A percentile compares a stretch with the other conserved stretches of the same genome.
phyloP scores from a whole-genome alignment of 345 rosid genomes.

The Litchi chinensis region DNA sequence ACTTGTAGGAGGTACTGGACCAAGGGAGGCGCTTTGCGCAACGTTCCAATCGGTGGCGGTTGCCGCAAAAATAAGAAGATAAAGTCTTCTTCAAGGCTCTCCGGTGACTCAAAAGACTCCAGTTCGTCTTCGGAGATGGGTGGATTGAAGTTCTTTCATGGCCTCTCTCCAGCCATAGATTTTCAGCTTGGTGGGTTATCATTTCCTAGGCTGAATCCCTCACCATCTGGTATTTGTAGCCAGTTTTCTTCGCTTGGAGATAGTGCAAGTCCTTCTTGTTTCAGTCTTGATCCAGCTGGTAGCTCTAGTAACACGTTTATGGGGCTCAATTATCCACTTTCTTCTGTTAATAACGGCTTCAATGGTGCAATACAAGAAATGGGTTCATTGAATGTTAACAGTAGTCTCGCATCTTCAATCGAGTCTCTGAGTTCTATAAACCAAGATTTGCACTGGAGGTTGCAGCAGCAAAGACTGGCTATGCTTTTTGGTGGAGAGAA shows the following conservation, averaged over 20 bases:
- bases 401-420: conserved; percentile 76
- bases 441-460: conserved; percentile 92
- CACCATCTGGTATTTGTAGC: conserved; percentile 40
- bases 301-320: conserved; percentile 37
- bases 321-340: conserved; percentile 56
- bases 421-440: conserved; percentile 86
- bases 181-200: conserved; percentile 71
- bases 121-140: conserved; percentile 52
- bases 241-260: conserved; percentile 53
- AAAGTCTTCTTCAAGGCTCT: conserved; percentile 52
- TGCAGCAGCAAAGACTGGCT: conserved; percentile 87
- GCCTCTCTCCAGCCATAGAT: conserved; percentile 68
- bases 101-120: conserved; percentile 41
- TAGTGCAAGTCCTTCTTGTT: conserved; percentile 29
- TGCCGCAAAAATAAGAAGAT: conserved; percentile 77
- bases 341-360: conserved; percentile 32
- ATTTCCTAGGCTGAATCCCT: conserved; percentile 46
- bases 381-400: conserved; percentile 55
- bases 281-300: conserved; percentile 52
- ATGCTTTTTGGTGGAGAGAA: conserved; percentile 57
- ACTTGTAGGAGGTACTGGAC: conserved; percentile 90
- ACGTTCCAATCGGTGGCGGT: conserved; percentile 87
- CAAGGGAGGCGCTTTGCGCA: conserved; percentile 76
- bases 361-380: conserved; percentile 47
- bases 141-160: conserved; percentile 66